Percentiles rank a stretch among this genome's conserved stretches.
Evolutionary conservation across 2,329 filamentous ascomycete species (phyloP).

Genomic region (Aplosporella prunicola): DNA sequence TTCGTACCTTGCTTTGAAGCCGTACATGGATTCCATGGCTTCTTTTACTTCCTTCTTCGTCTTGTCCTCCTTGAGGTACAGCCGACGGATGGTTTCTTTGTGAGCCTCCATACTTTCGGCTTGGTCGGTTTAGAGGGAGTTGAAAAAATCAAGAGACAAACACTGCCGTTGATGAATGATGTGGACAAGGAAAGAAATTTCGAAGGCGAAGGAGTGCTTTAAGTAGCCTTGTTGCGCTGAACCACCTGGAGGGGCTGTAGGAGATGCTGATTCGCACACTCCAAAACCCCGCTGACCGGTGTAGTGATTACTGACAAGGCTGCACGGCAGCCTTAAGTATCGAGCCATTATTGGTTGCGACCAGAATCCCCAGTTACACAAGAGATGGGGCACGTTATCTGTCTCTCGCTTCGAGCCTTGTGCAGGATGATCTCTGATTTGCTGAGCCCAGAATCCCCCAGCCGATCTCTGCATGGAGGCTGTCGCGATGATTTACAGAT

Average conservation of each 20-base stretch:
- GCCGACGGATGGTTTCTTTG: constrained; percentile 16
- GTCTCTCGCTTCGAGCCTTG: too few species aligned
- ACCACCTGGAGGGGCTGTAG: background rate
- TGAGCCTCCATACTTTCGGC: constrained; percentile 14
- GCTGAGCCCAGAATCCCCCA: too few species aligned
- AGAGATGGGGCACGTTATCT: too few species aligned
- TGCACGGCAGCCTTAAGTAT: too few species aligned
- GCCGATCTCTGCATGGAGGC: too few species aligned
- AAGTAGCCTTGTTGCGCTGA: background rate
- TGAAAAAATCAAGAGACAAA: background rate
- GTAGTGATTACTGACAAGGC: too few species aligned
- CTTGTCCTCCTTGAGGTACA: constrained; percentile 7
- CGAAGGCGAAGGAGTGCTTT: background rate
- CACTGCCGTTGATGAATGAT: too few species aligned
- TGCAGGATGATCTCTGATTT: too few species aligned
- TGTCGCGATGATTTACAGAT: too few species aligned
- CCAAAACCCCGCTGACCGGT: too few species aligned
- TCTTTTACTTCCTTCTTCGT: constrained; percentile 1
- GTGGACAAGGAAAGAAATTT: background rate
- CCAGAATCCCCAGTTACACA: too few species aligned
- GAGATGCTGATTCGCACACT: background rate
- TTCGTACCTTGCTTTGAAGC: constrained; percentile 10
- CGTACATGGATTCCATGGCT: background rate
- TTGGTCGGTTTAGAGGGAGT: background rate
- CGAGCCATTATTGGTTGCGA: too few species aligned